phyloP scores from a whole-genome alignment of 2,329 filamentous ascomycete genomes.

The Colletotrichum tamarilloi region DNA sequence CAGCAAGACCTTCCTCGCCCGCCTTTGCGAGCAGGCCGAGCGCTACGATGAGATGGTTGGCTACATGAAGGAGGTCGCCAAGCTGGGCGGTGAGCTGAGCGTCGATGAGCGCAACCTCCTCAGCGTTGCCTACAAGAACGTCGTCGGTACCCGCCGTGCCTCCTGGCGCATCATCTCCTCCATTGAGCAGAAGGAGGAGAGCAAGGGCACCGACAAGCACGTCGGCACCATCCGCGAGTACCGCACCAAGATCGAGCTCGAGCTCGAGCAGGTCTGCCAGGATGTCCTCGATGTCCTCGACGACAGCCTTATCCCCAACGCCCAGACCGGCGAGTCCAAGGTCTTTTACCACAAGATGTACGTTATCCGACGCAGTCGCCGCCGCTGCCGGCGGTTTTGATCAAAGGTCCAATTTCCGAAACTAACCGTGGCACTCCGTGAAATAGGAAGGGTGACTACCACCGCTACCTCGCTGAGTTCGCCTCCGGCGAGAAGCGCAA shows the following conservation, averaged over 20 bases:
- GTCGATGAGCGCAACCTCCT: slow-evolving; percentile 99
- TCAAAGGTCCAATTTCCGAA: slow-evolving; percentile 4
- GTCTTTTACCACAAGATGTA: slow-evolving; percentile 99
- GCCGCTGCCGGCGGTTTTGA: background rate
- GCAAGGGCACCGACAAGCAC: slow-evolving; percentile 97
- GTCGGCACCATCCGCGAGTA: slow-evolving; percentile 95
- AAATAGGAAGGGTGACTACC: slow-evolving; percentile 93
- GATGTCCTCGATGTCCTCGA: slow-evolving; percentile 97
- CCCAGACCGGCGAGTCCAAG: slow-evolving; percentile 97
- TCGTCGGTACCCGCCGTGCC: slow-evolving; percentile 96
- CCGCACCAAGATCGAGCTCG: slow-evolving; percentile 97
- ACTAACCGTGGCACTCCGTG: slow-evolving; percentile 33
- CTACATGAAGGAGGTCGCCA: slow-evolving; percentile 99
- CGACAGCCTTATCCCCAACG: slow-evolving; percentile 92
- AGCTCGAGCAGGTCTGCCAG: slow-evolving; percentile 98
- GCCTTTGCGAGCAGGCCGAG: slow-evolving; percentile 99
- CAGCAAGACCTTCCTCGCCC: slow-evolving; percentile 99
- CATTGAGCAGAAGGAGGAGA: slow-evolving; percentile 99
- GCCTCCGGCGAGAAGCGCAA: slow-evolving; percentile 93
- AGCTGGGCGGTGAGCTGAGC: slow-evolving; percentile 81
- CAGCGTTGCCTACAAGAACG: slow-evolving; percentile 99
- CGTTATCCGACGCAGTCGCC: slow-evolving; percentile 51
- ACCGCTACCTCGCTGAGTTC: slow-evolving; percentile 95
- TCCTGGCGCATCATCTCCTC: slow-evolving; percentile 99
- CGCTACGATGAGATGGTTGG: slow-evolving; percentile 99